Evolutionary conservation across 306 rosid genomes (phyloP), one percentile per base, ranked within the genome.

Genomic region (Erythrophleum fordii): DNA sequence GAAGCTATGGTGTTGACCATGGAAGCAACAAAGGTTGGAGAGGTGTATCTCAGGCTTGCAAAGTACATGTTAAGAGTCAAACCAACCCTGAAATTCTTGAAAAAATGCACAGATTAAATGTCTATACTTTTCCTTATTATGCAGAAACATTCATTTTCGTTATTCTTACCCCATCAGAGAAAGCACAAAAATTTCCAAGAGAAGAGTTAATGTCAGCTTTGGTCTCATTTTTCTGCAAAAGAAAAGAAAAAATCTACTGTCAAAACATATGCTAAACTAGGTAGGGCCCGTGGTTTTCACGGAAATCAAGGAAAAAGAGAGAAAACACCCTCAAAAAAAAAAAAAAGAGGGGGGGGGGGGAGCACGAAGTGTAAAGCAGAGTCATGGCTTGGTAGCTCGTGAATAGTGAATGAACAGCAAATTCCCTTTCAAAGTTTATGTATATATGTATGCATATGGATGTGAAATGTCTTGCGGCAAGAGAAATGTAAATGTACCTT

Each of bases 21-120:
- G 58, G 97, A 89, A 51, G 95, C 82, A 55, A 91, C 67, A 78
- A 93, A 95, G 75, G 99, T 90, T 5, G 97, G 94, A 84, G 92
- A 88, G 29, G 97, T 90, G 86, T 87, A 93, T 77, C 81, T 89
- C 65, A 91, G 77, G 83, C 99, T 91, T 80, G 97, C 95, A 44
- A 89, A 95, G 84, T 93, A 88, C 88, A 89, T 83, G 82, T 91
- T 95, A 9, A 88, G 72, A 31, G 91, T 78, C 83, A 93, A 78
- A 76, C 85, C 82, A n/a, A 89, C 76, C 88, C 99, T 95, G 91
- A 11, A 81, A 56, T 14, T 14, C 58, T 75, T 56, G 44, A 60
- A 71, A 79, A 31, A 59, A 20, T 37, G 11, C 6, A 28, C 49
- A 68, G 39, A 72, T 42, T 61, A 45, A 51, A 5, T 76, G 34